A percentile compares a stretch with the other conserved stretches of the same genome.
Evolutionary conservation across 352 stramenopile species (phyloP).

Genomic region (Ophiocytium majus): DNA sequence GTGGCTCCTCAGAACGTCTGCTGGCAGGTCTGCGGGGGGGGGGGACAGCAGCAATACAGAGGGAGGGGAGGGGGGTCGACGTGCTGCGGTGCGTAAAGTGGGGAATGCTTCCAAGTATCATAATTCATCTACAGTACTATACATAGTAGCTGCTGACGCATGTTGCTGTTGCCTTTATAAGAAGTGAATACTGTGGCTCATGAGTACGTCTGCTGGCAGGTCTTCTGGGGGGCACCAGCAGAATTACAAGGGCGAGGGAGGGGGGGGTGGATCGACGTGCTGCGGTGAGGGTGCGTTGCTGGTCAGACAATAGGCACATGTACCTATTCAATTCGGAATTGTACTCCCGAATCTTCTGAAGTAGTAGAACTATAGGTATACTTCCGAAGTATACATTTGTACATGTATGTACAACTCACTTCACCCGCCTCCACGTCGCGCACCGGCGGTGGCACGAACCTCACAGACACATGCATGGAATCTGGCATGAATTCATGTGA

Average conservation of each 20-base stretch:
- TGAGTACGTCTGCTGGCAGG: not conserved
- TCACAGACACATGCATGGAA: not conserved
- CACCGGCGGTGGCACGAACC: not conserved
- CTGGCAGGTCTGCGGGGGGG: slow-evolving; percentile 66
- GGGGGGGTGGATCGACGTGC: too few species aligned
- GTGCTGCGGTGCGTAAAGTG: not conserved
- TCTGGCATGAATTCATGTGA: not conserved
- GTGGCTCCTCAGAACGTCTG: slow-evolving; percentile 65
- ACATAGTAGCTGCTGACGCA: not conserved
- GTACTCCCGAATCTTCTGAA: too few species aligned
- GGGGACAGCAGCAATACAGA: not conserved
- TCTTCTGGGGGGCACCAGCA: too few species aligned
- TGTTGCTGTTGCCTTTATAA: not conserved
- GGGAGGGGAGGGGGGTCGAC: not conserved
- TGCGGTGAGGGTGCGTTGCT: too few species aligned
- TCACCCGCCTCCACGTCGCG: not conserved
- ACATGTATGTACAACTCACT: too few species aligned
- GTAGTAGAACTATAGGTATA: too few species aligned
- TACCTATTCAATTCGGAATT: too few species aligned
- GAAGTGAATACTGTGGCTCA: not conserved
- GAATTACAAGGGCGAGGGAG: too few species aligned
- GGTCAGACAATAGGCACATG: too few species aligned
- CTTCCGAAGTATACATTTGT: too few species aligned
- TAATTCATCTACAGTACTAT: too few species aligned
- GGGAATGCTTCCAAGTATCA: too few species aligned